Evolutionary conservation across 2,329 filamentous ascomycete genomes (phyloP).

Genomic region (Rutstroemia sp.): DNA sequence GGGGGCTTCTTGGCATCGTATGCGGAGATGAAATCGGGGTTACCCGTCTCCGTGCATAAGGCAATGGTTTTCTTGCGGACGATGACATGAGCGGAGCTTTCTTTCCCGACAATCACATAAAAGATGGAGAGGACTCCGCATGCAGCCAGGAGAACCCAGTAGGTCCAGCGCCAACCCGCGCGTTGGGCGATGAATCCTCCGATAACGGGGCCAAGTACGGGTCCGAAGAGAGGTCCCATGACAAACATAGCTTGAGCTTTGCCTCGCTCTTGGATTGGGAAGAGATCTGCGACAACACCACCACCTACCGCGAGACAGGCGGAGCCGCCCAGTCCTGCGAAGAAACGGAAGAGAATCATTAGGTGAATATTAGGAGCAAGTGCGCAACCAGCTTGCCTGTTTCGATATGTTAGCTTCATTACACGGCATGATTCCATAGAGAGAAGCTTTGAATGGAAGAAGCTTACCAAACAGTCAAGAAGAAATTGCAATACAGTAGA

Average conservation of each 20-base stretch:
- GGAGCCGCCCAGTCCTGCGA: constrained; percentile 41
- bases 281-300: constrained; percentile 59
- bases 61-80: neutral
- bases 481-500: constrained; percentile 34
- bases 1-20: constrained; percentile 31
- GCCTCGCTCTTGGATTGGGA: constrained; percentile 48
- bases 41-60: neutral
- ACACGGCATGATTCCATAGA: too few relatives aligned
- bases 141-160: constrained; percentile 5
- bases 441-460: constrained; percentile 30
- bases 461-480: constrained; percentile 35
- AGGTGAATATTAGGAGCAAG: constrained; percentile 38
- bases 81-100: constrained; percentile 32
- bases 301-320: constrained; percentile 46
- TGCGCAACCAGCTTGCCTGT: constrained; percentile 35
- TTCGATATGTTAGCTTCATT: neutral
- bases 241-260: constrained; percentile 46
- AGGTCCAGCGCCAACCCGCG: constrained; percentile 31
- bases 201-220: constrained; percentile 26
- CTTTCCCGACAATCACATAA: constrained; percentile 35
- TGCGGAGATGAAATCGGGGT: constrained; percentile 35
- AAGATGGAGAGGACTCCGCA: constrained; percentile 29
- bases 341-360: constrained; percentile 51
- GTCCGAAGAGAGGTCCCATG: constrained; percentile 34
- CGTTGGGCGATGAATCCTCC: constrained; percentile 30